Conservation (phyloP, 352 stramenopile genomes). For the Globisporangium rhizosaccharum region DNA sequence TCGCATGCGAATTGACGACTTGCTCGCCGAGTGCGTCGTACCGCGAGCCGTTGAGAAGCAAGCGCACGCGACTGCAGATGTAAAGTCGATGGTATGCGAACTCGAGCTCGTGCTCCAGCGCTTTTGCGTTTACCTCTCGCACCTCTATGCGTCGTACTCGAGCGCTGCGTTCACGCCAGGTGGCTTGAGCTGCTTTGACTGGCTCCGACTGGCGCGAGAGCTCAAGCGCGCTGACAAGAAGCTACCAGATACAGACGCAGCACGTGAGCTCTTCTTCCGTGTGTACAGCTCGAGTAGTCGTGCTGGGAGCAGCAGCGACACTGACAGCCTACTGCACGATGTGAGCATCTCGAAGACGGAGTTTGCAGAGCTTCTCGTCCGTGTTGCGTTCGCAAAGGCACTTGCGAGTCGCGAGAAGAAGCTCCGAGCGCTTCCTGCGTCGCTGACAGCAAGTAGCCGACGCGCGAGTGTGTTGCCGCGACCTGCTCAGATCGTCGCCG, state of each 20-base stretch:
- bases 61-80: no score
- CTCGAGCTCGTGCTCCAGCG: constrained; percentile 33
- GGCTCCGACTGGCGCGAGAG: constrained; percentile 27
- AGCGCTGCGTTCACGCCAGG: constrained; percentile 20
- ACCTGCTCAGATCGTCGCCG: constrained; percentile 28
- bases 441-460: not conserved
- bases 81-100: constrained; percentile 9
- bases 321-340: not conserved
- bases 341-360: constrained; percentile 11
- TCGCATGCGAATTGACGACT: constrained; percentile 6
- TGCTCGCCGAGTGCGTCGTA: not conserved
- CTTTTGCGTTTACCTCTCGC: constrained; percentile 32
- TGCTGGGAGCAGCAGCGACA: not conserved
- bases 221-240: constrained; percentile 24
- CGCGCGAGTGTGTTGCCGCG: not conserved
- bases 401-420: not conserved
- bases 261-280: constrained; percentile 4
- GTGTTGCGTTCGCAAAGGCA: constrained; percentile 3
- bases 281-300: not conserved
- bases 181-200: constrained; percentile 19
- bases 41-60: not conserved
- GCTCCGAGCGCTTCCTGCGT: not conserved
- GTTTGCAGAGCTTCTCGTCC: constrained; percentile 16
- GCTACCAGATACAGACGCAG: constrained; percentile 9
- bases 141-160: constrained; percentile 40